Percentiles rank a stretch among this genome's conserved stretches.
Evolutionary conservation across 257 asterid species (phyloP).

Genomic region (Nicotiana knightiana): DNA sequence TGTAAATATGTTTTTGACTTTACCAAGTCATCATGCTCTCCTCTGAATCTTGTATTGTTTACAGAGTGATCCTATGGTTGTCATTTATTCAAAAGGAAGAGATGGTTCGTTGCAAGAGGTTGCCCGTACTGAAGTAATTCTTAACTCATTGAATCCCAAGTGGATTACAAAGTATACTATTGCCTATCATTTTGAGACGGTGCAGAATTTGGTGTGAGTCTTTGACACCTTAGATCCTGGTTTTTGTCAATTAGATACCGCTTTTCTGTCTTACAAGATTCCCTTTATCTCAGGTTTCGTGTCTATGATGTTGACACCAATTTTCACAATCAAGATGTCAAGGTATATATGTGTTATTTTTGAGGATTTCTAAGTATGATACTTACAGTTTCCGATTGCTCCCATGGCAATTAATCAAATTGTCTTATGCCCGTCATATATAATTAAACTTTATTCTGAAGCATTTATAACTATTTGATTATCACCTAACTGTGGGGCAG

Average conservation of each 20-base stretch:
- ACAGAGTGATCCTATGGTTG: conserved; percentile 98
- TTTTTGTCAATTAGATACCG: conserved; percentile 13
- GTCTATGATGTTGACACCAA: conserved; percentile 84
- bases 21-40: conserved; percentile 13
- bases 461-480: too few species aligned
- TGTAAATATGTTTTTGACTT: not conserved
- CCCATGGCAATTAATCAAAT: too few species aligned
- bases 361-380: not conserved
- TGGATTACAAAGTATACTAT: conserved; percentile 72
- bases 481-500: too few species aligned
- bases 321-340: conserved; percentile 61
- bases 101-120: conserved; percentile 84
- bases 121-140: conserved; percentile 91
- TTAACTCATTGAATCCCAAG: conserved; percentile 82
- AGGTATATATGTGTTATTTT: conserved; percentile 40
- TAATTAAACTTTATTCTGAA: not conserved
- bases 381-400: too few species aligned
- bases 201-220: conserved; percentile 96
- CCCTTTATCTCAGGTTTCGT: conserved; percentile 58
- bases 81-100: conserved; percentile 57
- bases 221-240: conserved; percentile 13
- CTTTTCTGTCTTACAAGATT: conserved; percentile 9
- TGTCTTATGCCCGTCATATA: not conserved
- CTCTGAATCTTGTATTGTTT: conserved; percentile 23
- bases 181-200: conserved; percentile 86